Evolutionary conservation across 176 grass and related monocot species (phyloP).

Genomic region (Avena sativa): DNA sequence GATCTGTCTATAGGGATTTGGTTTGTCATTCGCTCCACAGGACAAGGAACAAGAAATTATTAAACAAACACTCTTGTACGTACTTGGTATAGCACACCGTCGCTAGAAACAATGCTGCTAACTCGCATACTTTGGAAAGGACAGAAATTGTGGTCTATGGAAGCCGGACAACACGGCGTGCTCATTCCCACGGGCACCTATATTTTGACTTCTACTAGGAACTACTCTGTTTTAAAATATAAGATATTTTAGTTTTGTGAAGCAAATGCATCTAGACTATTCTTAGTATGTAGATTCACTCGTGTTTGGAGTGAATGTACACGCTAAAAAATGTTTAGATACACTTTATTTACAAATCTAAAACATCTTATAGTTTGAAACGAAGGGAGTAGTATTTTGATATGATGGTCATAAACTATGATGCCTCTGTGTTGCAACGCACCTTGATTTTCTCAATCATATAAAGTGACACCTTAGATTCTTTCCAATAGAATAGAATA

Average conservation of each 20-base stretch:
- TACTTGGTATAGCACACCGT: conserved; percentile 22
- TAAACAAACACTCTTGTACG: conserved; percentile 24
- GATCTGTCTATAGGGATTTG: background rate
- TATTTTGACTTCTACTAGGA: background rate
- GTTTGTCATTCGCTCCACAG: conserved; percentile 16
- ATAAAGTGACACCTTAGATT: conserved; percentile 43
- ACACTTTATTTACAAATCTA: too few relatives aligned
- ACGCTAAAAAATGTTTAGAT: too few relatives aligned
- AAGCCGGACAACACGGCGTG: conserved; percentile 34
- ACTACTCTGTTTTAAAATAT: too few relatives aligned
- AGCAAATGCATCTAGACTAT: too few relatives aligned
- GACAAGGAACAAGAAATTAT: conserved; percentile 37
- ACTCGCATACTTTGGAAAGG: background rate
- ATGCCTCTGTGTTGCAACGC: conserved; percentile 11
- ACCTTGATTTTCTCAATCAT: conserved; percentile 22
- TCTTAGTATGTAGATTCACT: too few relatives aligned
- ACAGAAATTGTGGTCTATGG: background rate
- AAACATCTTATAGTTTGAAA: background rate
- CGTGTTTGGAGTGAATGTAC: too few relatives aligned
- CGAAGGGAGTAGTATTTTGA: background rate
- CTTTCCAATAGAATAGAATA: background rate
- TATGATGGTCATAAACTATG: background rate
- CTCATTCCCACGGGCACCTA: conserved; percentile 7
- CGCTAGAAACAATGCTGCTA: conserved; percentile 47
- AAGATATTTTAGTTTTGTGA: too few relatives aligned